phyloP scores from a whole-genome alignment of 768 basidiomycete genomes.

The Mycena kentingensis region DNA sequence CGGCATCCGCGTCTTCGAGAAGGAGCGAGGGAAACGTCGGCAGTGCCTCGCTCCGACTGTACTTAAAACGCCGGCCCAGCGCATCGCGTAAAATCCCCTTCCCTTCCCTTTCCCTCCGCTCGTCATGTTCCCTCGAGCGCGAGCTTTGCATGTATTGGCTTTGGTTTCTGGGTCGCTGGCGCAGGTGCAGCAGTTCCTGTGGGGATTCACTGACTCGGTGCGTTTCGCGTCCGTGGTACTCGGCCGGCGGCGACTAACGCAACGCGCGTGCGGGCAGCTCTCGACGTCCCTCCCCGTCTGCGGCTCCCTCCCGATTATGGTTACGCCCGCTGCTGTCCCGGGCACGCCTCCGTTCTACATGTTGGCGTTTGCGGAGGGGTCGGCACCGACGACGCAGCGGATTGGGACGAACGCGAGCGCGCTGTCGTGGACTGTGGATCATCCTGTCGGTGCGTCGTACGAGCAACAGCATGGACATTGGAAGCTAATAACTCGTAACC shows the following conservation, averaged over 20 bases:
- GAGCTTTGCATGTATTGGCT: not conserved
- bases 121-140: no score
- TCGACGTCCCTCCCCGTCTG: constrained; percentile 29
- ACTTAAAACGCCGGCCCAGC: no score
- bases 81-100: no score
- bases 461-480: not conserved
- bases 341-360: constrained; percentile 43
- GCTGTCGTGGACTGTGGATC: constrained; percentile 40
- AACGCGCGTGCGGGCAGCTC: not conserved
- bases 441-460: constrained; percentile 40
- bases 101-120: no score
- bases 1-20: no score
- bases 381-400: constrained; percentile 35
- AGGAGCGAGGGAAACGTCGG: no score
- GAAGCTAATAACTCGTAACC: not conserved
- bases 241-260: not conserved
- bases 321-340: constrained; percentile 26
- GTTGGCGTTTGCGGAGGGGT: constrained; percentile 42
- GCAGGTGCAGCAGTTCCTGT: not conserved
- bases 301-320: constrained; percentile 26
- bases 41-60: no score
- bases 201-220: not conserved
- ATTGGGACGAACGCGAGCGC: constrained; percentile 37
- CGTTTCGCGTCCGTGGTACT: not conserved
- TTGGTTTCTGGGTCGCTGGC: not conserved